Percentiles rank a stretch among this genome's conserved stretches.
Conservation (phyloP, 768 basidiomycete species). For the Termitomyces sp. region DNA sequence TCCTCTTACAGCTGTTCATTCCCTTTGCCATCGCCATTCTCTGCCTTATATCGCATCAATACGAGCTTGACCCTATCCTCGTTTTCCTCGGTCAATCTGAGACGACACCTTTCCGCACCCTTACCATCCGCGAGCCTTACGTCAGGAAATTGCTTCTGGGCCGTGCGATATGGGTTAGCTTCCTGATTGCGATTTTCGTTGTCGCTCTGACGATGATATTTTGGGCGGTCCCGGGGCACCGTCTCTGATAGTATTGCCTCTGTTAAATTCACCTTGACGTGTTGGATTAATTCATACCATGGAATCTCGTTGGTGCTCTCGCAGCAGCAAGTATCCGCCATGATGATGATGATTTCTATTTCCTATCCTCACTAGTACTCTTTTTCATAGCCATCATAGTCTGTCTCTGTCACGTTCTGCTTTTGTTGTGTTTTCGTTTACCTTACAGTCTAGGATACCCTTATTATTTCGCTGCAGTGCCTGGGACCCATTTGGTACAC, state of each 20-base stretch:
- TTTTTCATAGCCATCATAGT: constrained; percentile 3
- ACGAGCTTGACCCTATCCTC: constrained; percentile 94
- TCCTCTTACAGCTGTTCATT: constrained; percentile 71
- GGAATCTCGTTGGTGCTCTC: constrained; percentile 11
- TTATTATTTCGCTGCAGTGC: constrained; percentile 11
- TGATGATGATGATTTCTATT: constrained; percentile 10
- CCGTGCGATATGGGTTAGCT: constrained; percentile 87
- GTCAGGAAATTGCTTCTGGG: constrained; percentile 88
- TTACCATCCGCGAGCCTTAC: constrained; percentile 89
- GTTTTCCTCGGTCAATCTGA: constrained; percentile 93
- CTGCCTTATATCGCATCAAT: constrained; percentile 92
- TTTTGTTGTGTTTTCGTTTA: constrained; percentile 24
- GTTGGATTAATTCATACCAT: constrained; percentile 5
- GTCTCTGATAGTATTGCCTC: constrained; percentile 46
- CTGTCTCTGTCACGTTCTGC: constrained; percentile 22
- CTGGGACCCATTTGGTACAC: constrained; percentile 9
- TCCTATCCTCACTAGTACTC: constrained; percentile 12
- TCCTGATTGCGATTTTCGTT: constrained; percentile 73
- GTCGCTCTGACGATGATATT: constrained; percentile 86
- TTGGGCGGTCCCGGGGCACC: constrained; percentile 93
- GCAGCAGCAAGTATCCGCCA: constrained; percentile 6
- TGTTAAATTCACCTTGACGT: constrained; percentile 26
- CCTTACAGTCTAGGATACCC: constrained; percentile 20
- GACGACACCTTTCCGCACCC: constrained; percentile 94
- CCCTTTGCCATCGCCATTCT: constrained; percentile 89